Conservation (phyloP, 192 early-diverging fungal genomes). For the Entomortierella parvispora region DNA sequence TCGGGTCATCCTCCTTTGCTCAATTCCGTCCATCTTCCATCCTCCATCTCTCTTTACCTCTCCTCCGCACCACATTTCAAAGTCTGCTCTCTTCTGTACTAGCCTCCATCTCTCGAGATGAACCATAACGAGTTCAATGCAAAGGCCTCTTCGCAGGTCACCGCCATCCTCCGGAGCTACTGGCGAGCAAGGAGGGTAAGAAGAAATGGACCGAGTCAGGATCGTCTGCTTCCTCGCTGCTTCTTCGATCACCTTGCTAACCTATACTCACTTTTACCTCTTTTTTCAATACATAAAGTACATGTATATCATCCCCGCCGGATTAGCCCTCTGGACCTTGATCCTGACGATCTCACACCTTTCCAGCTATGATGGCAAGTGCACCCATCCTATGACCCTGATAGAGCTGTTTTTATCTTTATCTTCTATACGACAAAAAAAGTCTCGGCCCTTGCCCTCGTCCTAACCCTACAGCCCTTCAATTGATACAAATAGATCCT, state of each 20-base stretch:
- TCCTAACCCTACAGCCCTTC: too few relatives aligned
- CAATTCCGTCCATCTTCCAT: too few relatives aligned
- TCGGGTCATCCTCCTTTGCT: too few relatives aligned
- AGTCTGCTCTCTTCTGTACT: too few relatives aligned
- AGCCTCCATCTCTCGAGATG: neutral
- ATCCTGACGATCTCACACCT: constrained; percentile 1
- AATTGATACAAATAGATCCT: constrained; percentile 4
- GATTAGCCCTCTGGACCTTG: neutral
- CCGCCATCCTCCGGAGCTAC: neutral
- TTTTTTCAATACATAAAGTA: neutral
- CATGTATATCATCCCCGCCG: neutral
- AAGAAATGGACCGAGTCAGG: too few relatives aligned
- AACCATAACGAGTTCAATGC: too few relatives aligned
- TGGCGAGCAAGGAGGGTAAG: constrained; percentile 9
- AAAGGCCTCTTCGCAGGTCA: too few relatives aligned
- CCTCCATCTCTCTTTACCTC: too few relatives aligned
- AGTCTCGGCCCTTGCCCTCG: too few relatives aligned
- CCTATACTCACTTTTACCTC: neutral
- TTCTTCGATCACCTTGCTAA: neutral
- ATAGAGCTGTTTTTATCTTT: neutral
- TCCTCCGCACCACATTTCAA: too few relatives aligned
- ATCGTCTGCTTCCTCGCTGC: too few relatives aligned
- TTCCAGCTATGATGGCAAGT: constrained; percentile 8
- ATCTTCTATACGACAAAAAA: too few relatives aligned
- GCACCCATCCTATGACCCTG: neutral